Base-by-base conservation (phyloP, 2,329 filamentous ascomycete genomes). In the Colletotrichum sp. region DNA sequence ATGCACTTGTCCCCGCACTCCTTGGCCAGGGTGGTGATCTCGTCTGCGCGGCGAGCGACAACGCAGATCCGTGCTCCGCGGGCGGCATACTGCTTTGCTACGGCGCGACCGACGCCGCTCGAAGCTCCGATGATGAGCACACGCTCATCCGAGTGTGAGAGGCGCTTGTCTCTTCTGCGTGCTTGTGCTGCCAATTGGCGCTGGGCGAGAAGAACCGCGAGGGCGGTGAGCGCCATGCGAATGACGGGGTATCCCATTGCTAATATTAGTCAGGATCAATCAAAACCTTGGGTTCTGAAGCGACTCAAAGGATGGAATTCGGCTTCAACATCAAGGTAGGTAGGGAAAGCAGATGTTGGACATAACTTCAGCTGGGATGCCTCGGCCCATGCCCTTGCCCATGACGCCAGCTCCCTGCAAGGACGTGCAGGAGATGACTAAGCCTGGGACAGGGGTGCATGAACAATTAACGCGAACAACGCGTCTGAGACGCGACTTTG, bases 81-180 rank as follows among this genome's bases (percentile, higher is more conserved):
- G 8, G 72, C 34, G 12, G 72, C 72, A 15, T 74, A 74, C 34
- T 44, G 67, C 67, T 65, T 71, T 6, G 72, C 72, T 28, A 74
- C 49, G 13, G 72, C 72, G 12, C 72, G 67, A 3, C 72, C 72
- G 9, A 74, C 72, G 28, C 72, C 72, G 49, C 72, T 74, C 18
- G 72, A 74, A 26, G 72, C 72, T 10, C 72, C 72, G 39, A 74
- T 21, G 32, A 74, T 34, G 59, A 74, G 67, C n/a, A 74, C 72
- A 39, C 72, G 72, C 67, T 74, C 72, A 16, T 52, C 49, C 12
- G 24, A 16, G 32, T 44, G 32, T 18, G 49, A n/a, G 44, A 60
- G 67, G 49, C 26, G 72, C 15, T 59, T 71, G 34, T 59, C 49
- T 60, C 72, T 57, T 28, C 60, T 71, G 59, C 72, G 59, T 21